Percentiles rank a stretch among this genome's conserved stretches.
These are phyloP conservation scores for Fusarium duplospermum DNA, from an alignment of 2,329 filamentous ascomycete species.

Conservation along the genomic window DNA sequence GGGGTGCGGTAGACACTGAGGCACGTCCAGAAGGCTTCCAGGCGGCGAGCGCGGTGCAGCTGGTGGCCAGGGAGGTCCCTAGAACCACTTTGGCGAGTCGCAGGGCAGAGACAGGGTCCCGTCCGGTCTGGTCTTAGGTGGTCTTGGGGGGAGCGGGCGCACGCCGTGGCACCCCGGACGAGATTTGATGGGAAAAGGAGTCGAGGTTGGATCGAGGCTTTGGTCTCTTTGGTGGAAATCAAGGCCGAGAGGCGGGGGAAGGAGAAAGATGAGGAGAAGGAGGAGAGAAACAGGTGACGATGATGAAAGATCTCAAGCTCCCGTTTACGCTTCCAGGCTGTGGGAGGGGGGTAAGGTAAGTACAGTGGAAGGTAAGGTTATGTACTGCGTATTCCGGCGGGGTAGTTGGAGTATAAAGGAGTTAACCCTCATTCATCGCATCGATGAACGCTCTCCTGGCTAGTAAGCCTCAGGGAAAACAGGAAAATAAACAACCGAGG, in stretches of 20 bases:
- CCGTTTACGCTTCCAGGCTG: not conserved
- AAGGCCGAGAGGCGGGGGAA: not conserved
- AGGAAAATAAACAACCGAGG: constrained; percentile 21
- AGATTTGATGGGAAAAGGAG: constrained; percentile 20
- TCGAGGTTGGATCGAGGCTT: not conserved
- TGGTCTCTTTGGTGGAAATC: not conserved
- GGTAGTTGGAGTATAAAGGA: constrained; percentile 8
- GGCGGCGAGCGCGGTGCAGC: constrained; percentile 16
- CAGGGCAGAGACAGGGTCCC: constrained; percentile 23
- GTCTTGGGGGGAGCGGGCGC: constrained; percentile 1
- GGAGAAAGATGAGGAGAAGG: not conserved
- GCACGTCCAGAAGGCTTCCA: constrained; percentile 7
- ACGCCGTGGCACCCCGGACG: constrained; percentile 27
- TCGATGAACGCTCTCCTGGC: not conserved
- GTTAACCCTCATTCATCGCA: not conserved
- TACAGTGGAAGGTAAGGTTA: not conserved
- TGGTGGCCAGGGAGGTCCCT: constrained; percentile 25
- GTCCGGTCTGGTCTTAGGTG: not conserved
- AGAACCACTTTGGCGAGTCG: constrained; percentile 25
- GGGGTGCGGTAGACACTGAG: not conserved
- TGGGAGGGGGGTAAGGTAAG: not conserved
- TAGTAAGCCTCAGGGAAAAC: constrained; percentile 3
- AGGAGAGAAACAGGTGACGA: not conserved
- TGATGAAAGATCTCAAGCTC: not conserved
- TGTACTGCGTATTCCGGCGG: constrained; percentile 10